Percentiles rank a stretch among this genome's conserved stretches.
Evolutionary conservation across 1,139 yeast genomes (phyloP).

Genomic region (Geotrichum klebahnii): DNA sequence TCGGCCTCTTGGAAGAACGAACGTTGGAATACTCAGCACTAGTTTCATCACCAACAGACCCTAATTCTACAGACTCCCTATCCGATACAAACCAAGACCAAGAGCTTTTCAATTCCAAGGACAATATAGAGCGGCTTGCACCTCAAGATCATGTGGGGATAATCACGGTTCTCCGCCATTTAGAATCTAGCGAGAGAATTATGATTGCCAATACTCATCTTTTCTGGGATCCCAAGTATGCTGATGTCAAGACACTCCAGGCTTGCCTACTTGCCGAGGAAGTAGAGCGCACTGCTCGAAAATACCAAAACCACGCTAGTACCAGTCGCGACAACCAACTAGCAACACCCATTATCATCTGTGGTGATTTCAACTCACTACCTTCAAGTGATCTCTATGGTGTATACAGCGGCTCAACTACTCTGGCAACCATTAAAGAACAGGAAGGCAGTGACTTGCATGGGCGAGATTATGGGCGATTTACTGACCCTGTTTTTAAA

Average conservation of each 20-base stretch:
- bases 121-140: neutral
- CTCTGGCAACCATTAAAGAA: neutral
- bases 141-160: neutral
- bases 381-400: conserved; percentile 6
- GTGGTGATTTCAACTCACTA: conserved; percentile 12
- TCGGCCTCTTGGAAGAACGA: neutral
- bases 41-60: no score
- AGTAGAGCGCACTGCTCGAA: neutral
- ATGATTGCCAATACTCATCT: conserved; percentile 53
- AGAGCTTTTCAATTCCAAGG: neutral
- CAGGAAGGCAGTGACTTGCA: neutral
- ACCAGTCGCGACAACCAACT: conserved; percentile 2
- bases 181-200: neutral
- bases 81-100: neutral
- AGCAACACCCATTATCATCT: conserved; percentile 4
- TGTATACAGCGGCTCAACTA: neutral
- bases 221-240: conserved; percentile 96
- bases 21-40: neutral
- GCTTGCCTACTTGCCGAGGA: conserved; percentile 4
- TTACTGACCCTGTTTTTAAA: neutral
- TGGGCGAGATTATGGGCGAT: conserved; percentile 1
- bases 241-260: conserved; percentile 66
- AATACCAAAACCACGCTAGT: neutral
- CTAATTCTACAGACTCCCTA: neutral
- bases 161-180: neutral